These are phyloP conservation scores for Sordariomycetes sp. DNA, from an alignment of 2,329 filamentous ascomycete genomes.

Conservation along the genomic window DNA sequence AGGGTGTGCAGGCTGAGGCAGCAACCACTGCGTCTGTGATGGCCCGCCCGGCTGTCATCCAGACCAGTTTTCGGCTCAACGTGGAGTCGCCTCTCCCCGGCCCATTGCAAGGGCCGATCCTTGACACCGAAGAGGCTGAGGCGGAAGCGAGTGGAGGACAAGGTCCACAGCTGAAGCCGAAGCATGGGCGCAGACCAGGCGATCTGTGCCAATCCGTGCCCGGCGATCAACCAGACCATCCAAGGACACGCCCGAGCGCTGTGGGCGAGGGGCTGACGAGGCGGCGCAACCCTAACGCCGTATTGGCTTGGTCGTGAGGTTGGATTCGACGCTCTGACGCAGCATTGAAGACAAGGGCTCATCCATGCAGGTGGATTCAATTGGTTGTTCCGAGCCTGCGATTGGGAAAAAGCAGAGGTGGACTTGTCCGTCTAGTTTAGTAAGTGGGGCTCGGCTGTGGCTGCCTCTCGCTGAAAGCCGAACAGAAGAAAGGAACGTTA, in stretches of 20 bases:
- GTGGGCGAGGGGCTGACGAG: background rate
- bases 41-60: background rate
- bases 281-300: background rate
- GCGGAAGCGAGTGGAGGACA: no score
- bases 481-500: background rate
- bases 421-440: background rate
- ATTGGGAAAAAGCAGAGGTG: background rate
- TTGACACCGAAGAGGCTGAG: no score
- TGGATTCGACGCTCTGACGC: background rate
- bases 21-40: background rate
- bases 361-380: background rate
- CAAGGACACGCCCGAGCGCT: no score
- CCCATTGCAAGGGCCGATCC: no score
- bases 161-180: background rate
- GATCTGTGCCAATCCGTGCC: background rate
- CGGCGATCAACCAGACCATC: background rate
- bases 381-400: background rate
- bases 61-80: no score
- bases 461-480: background rate
- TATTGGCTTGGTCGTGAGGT: background rate
- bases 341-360: background rate
- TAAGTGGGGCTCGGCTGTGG: background rate
- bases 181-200: background rate
- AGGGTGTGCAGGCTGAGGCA: background rate
- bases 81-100: no score